Conservation (phyloP, 2,329 filamentous ascomycete species). For the Phialemoniopsis sp. region DNA sequence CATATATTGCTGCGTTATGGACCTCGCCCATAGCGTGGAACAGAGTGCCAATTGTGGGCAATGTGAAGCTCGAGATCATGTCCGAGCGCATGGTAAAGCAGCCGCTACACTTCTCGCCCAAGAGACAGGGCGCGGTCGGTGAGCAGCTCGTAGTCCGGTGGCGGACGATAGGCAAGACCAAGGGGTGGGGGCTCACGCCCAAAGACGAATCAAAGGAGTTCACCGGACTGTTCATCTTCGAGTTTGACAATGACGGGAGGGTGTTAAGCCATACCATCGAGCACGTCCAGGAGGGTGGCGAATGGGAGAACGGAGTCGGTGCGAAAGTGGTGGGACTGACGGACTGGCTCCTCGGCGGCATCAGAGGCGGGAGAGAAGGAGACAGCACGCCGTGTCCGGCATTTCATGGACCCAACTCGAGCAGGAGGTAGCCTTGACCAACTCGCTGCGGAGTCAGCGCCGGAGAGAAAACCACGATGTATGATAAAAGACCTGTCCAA, state of each 20-base stretch:
- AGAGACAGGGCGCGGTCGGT: slow-evolving; percentile 48
- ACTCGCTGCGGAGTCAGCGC: too few species aligned
- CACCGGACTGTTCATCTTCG: slow-evolving; percentile 88
- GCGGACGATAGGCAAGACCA: slow-evolving; percentile 61
- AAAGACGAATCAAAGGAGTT: slow-evolving; percentile 70
- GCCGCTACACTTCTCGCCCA: slow-evolving; percentile 36
- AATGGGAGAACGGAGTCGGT: slow-evolving; percentile 77
- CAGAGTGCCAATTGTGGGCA: slow-evolving; percentile 82
- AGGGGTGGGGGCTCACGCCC: slow-evolving; percentile 30
- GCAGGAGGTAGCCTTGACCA: too few species aligned
- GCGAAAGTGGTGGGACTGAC: slow-evolving; percentile 86
- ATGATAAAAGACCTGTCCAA: not conserved
- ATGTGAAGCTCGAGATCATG: slow-evolving; percentile 81
- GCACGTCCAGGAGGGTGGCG: slow-evolving; percentile 77
- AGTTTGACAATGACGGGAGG: slow-evolving; percentile 84
- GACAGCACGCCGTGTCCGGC: slow-evolving; percentile 7
- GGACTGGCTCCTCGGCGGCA: slow-evolving; percentile 87
- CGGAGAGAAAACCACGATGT: not conserved
- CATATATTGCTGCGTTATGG: slow-evolving; percentile 92
- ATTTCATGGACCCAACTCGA: not conserved
- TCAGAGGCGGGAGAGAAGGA: slow-evolving; percentile 34
- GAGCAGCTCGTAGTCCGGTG: slow-evolving; percentile 91
- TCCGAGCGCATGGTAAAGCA: slow-evolving; percentile 81
- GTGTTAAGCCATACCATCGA: slow-evolving; percentile 90
- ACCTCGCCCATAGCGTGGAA: slow-evolving; percentile 97